These are phyloP conservation scores for Tulasnella sp. DNA, from an alignment of 768 basidiomycete genomes.

Conservation along the genomic window DNA sequence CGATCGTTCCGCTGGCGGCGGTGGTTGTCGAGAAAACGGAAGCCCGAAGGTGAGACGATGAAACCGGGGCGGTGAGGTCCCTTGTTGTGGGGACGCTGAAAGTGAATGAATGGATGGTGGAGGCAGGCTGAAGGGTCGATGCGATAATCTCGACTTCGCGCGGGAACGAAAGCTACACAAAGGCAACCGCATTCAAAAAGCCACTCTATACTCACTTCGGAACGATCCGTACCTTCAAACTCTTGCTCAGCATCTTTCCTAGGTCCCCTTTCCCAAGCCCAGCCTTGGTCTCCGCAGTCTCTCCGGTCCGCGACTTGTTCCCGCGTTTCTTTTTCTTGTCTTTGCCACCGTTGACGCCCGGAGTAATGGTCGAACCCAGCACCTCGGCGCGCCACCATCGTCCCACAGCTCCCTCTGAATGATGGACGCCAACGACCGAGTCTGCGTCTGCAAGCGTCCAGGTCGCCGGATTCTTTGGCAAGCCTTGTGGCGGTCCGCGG, in stretches of 20 bases:
- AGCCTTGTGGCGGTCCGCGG: constrained; percentile 25
- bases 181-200: constrained; percentile 1
- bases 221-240: constrained; percentile 54
- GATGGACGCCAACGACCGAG: constrained; percentile 67
- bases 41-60: constrained; percentile 30
- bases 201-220: constrained; percentile 1
- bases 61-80: constrained; percentile 25
- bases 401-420: constrained; percentile 72
- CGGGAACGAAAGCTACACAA: constrained; percentile 60
- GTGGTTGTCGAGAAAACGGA: constrained; percentile 55
- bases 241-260: constrained; percentile 82
- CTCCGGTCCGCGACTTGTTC: constrained; percentile 23
- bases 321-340: constrained; percentile 58
- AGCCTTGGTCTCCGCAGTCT: constrained; percentile 26
- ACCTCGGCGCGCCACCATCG: constrained; percentile 91
- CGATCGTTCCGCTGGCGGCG: constrained; percentile 24
- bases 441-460: constrained; percentile 85
- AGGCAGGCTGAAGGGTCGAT: constrained; percentile 86
- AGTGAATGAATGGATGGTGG: constrained; percentile 84
- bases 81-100: constrained; percentile 71
- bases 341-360: constrained; percentile 40
- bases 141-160: constrained; percentile 91
- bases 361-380: constrained; percentile 75
- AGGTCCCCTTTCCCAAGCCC: constrained; percentile 78
- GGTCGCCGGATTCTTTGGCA: constrained; percentile 79